These are phyloP conservation scores for Hordeum vulgare DNA, from an alignment of 176 grass and related monocot species.

Conservation along the genomic window DNA sequence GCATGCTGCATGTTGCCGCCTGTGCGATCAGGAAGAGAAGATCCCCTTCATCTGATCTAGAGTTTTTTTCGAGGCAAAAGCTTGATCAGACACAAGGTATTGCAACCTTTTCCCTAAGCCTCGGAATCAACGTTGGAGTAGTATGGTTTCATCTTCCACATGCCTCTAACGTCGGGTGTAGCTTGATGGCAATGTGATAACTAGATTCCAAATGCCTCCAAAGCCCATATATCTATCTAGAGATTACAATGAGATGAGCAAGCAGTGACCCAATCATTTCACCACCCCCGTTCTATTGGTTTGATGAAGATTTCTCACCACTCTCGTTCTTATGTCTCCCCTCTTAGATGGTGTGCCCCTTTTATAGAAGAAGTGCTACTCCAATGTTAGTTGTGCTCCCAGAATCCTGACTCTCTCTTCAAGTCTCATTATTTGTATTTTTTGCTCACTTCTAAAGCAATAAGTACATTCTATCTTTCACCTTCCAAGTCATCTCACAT, in stretches of 20 bases:
- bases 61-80: too few relatives aligned
- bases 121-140: not conserved
- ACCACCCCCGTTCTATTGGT: not conserved
- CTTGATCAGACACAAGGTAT: not conserved
- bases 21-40: too few relatives aligned
- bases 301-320: not conserved
- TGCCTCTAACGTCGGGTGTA: too few relatives aligned
- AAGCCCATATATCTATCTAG: not conserved
- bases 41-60: too few relatives aligned
- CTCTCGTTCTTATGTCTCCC: not conserved
- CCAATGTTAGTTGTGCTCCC: not conserved
- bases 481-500: too few relatives aligned
- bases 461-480: too few relatives aligned
- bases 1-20: too few relatives aligned
- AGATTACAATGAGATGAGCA: too few relatives aligned
- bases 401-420: not conserved
- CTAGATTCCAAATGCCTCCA: not conserved
- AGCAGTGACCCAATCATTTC: not conserved
- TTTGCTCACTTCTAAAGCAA: too few relatives aligned
- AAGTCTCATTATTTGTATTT: conserved; percentile 11
- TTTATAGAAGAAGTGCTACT: not conserved
- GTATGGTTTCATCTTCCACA: too few relatives aligned
- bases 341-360: not conserved
- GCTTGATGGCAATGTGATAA: not conserved
- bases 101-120: not conserved